Evolutionary conservation across 441 rosid species (phyloP), one percentile per base, ranked within the genome.

Genomic region (Macaranga tanarius): DNA sequence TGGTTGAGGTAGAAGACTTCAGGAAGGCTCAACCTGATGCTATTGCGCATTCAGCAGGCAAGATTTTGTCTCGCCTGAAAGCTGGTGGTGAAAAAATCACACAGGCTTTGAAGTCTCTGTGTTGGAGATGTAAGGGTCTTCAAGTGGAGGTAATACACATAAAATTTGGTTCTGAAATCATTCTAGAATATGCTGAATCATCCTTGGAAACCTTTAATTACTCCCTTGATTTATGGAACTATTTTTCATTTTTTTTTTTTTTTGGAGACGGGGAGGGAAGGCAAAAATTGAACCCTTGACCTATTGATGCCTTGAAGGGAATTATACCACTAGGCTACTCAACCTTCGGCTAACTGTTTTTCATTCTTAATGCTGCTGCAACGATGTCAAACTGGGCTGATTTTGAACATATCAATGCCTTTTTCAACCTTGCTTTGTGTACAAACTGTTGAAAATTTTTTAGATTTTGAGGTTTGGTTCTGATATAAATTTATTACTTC

Each of bases 51-150:
- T 83, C 86, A 12, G 87, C 97, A 28, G 83, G 85, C 77, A 89
- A 82, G 74, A 93, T 93, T 65, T 80, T 93, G 71, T 83, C 91
- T 75, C 90, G 82, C 12, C 72, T 91, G 61, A 90, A 93, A 82
- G 90, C 88, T 67, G 85, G 82, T 52, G 91, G 92, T 73, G 94
- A 89, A 71, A 86, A 85, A 72, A 78, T 86, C 48, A 76, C 77
- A 1, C 84, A 88, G 78, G 94, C 97, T 50, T 86, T 95, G 62
- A 88, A 77, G 73, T 89, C 97, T 72, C 73, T 95, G 61, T 91
- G 98, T 79, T 93, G 91, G 86, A 89, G 92, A 85, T 83, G 84
- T 71, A 91, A 89, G 79, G 87, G 94, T 66, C 82, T 95, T 66
- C 97, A 84, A 81, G 97, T 88, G 34, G 98, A 93, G 97, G 99